Evolutionary conservation across 1,284 basidiomycete genomes (phyloP).

Genomic region (Takashimella tepidaria): DNA sequence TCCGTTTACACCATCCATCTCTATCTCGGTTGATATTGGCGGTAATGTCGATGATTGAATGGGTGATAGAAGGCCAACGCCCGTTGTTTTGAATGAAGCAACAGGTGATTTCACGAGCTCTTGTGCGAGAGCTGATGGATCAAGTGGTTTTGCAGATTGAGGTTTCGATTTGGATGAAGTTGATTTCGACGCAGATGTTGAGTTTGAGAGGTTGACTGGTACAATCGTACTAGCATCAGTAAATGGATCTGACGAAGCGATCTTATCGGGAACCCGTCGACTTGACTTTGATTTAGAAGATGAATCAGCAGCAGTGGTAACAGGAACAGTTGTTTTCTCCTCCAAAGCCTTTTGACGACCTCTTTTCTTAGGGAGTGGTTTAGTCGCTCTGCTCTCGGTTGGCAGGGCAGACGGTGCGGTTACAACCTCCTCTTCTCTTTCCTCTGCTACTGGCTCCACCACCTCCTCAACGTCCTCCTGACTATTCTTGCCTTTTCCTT

Average conservation of each 20-base stretch:
- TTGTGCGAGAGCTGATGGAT: not conserved
- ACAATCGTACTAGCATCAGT: too few species aligned
- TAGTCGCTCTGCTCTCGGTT: conserved; percentile 3
- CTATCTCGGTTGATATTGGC: too few species aligned
- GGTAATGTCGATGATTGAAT: too few species aligned
- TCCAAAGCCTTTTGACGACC: not conserved
- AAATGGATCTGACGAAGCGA: too few species aligned
- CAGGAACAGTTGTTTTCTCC: not conserved
- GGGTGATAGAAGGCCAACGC: too few species aligned
- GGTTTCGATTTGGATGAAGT: conserved; percentile 11
- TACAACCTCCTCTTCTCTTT: too few species aligned
- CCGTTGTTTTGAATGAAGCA: too few species aligned
- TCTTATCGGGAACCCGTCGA: too few species aligned
- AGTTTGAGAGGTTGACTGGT: not conserved
- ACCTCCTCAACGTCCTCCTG: not conserved
- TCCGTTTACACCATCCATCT: too few species aligned
- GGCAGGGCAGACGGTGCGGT: too few species aligned
- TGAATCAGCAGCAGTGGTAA: not conserved
- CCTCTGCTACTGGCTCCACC: not conserved
- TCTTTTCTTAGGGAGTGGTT: conserved; percentile 13
- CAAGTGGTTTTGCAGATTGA: conserved; percentile 5
- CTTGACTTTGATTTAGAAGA: too few species aligned
- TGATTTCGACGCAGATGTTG: not conserved
- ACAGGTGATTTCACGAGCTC: conserved; percentile 3
- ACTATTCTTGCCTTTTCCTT: not conserved